Percentiles rank a stretch among this genome's conserved stretches.
Conservation (phyloP, 1,284 basidiomycete species). For the Fomitopsis schrenkii region DNA sequence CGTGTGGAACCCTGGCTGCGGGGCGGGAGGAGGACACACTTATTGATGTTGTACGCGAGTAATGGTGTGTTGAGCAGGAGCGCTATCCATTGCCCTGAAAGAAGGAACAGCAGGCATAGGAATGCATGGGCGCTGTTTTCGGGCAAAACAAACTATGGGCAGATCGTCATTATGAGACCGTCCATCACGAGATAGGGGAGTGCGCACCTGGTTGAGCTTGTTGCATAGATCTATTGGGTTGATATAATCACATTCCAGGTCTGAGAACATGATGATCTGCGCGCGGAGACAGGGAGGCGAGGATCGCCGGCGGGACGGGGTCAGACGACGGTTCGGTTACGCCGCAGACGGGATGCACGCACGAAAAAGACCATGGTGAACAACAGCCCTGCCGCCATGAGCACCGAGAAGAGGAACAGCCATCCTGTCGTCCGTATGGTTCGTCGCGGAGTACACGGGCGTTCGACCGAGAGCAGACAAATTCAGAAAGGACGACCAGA, state of each 20-base stretch:
- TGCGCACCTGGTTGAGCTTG: constrained; percentile 92
- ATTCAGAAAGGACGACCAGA: neutral
- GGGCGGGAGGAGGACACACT: constrained; percentile 50
- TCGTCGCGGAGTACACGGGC: neutral
- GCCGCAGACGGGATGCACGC: constrained; percentile 33
- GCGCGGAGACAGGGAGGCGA: neutral
- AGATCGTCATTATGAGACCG: neutral
- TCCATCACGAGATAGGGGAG: constrained; percentile 3
- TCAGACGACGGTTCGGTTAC: neutral
- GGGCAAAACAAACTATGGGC: constrained; percentile 86
- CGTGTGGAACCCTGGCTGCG: neutral
- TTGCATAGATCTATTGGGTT: constrained; percentile 99
- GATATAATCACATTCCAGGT: constrained; percentile 98
- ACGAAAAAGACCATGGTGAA: constrained; percentile 99
- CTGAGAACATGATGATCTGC: constrained; percentile 99
- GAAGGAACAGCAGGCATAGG: constrained; percentile 84
- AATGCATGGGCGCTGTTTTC: constrained; percentile 96
- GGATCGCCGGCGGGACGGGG: neutral
- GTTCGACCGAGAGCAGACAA: neutral
- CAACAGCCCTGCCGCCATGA: constrained; percentile 87
- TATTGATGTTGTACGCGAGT: constrained; percentile 91
- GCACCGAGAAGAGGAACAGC: constrained; percentile 92
- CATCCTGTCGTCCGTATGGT: constrained; percentile 54
- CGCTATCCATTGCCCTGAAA: constrained; percentile 94
- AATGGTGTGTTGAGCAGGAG: constrained; percentile 92